Conservation (phyloP, 192 early-diverging fungal genomes). For the Spizellomyces sp. region DNA sequence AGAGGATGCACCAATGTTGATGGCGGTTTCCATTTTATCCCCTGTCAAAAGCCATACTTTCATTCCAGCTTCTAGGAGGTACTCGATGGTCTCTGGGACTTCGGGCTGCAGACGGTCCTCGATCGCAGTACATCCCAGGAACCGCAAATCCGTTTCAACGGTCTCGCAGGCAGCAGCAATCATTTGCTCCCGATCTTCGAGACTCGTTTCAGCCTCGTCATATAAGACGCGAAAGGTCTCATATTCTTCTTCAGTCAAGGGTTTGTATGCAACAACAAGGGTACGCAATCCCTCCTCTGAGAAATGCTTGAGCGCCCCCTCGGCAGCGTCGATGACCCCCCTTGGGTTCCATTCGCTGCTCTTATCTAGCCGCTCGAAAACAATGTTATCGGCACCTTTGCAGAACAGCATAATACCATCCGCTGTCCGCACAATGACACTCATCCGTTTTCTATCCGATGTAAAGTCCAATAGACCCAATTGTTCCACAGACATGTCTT, state of each 20-base stretch:
- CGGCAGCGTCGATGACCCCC: conserved; percentile 23
- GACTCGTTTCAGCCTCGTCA: conserved; percentile 66
- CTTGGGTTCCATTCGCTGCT: conserved; percentile 25
- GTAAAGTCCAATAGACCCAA: conserved; percentile 72
- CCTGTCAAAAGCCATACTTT: conserved; percentile 64
- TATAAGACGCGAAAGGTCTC: conserved; percentile 67
- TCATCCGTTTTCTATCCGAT: conserved; percentile 88
- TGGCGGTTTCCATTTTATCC: conserved; percentile 67
- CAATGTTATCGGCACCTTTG: conserved; percentile 91
- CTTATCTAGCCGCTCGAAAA: conserved; percentile 66
- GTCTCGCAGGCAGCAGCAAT: conserved; percentile 46
- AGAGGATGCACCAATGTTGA: conserved; percentile 61
- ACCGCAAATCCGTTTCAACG: conserved; percentile 48
- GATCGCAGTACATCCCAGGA: conserved; percentile 62
- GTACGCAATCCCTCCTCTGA: conserved; percentile 75
- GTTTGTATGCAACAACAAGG: conserved; percentile 73
- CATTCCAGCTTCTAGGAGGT: conserved; percentile 50
- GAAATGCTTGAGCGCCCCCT: conserved; percentile 46
- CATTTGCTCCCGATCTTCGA: conserved; percentile 60
- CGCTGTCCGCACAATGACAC: conserved; percentile 72
- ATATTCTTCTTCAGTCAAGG: conserved; percentile 66
- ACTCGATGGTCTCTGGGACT: conserved; percentile 66
- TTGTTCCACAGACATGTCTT: conserved; percentile 12
- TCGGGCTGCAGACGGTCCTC: conserved; percentile 62
- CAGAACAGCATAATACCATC: conserved; percentile 76